Conservation (phyloP, 2,329 filamentous ascomycete species). For the Pseudonectria foliicola region DNA sequence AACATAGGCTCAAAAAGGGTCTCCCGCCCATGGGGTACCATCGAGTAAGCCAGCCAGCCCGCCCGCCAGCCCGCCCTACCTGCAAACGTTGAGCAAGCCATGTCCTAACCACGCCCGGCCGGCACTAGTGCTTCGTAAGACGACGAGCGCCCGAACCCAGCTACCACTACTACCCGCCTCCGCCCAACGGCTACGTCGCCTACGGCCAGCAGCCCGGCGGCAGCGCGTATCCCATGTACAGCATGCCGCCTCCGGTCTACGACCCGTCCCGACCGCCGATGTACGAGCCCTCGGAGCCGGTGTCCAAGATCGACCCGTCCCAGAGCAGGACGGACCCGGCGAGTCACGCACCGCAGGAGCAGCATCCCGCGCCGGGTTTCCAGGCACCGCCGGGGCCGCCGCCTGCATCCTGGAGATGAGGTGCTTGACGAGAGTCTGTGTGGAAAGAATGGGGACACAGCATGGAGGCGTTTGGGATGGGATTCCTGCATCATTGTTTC, state of each 20-base stretch:
- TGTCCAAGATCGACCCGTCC: constrained; percentile 46
- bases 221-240: constrained; percentile 19
- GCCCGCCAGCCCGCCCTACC: too few relatives aligned
- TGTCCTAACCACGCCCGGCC: background rate
- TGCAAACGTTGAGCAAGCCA: too few relatives aligned
- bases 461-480: too few relatives aligned
- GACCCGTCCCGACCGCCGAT: constrained; percentile 50
- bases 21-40: constrained; percentile 63
- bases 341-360: constrained; percentile 17
- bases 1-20: constrained; percentile 57
- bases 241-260: constrained; percentile 48
- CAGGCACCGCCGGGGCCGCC: constrained; percentile 44
- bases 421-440: background rate
- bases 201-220: constrained; percentile 30
- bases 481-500: too few relatives aligned
- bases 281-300: constrained; percentile 45
- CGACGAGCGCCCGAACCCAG: constrained; percentile 40
- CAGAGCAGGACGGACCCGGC: constrained; percentile 31
- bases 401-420: constrained; percentile 19
- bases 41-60: constrained; percentile 40
- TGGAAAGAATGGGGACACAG: background rate
- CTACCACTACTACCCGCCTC: constrained; percentile 39
- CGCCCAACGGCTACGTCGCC: constrained; percentile 25
- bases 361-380: constrained; percentile 17
- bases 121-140: constrained; percentile 44